phyloP scores from a whole-genome alignment of 352 stramenopile species.

The Phytopythium helicoides region DNA sequence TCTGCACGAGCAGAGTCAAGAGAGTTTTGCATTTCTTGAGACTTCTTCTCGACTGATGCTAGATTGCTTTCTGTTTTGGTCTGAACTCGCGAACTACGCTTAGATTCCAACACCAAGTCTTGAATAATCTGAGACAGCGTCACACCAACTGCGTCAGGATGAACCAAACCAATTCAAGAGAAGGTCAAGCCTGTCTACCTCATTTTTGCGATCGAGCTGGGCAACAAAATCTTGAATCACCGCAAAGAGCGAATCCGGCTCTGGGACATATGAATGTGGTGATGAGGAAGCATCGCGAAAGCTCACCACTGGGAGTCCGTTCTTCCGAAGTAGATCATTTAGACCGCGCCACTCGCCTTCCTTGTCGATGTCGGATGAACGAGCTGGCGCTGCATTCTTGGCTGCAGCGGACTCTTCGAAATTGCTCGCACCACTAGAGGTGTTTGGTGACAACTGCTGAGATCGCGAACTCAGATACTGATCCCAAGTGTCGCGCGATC shows the following conservation, averaged over 20 bases:
- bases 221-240: constrained; percentile 62
- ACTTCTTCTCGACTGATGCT: constrained; percentile 47
- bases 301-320: constrained; percentile 42
- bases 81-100: constrained; percentile 51
- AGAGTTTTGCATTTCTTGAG: constrained; percentile 31
- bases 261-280: constrained; percentile 16
- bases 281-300: constrained; percentile 18
- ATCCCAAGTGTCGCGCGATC: constrained; percentile 5
- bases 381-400: background rate
- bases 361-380: background rate
- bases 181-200: constrained; percentile 29
- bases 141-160: constrained; percentile 2
- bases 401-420: too few species aligned
- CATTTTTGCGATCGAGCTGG: constrained; percentile 64
- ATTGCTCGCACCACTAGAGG: constrained; percentile 11
- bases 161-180: background rate
- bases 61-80: constrained; percentile 44
- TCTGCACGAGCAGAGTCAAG: constrained; percentile 53
- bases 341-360: constrained; percentile 41
- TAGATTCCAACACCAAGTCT: constrained; percentile 69
- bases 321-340: constrained; percentile 62
- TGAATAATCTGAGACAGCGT: constrained; percentile 55
- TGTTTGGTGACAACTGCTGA: constrained; percentile 8
- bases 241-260: constrained; percentile 46
- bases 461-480: constrained; percentile 6